These are phyloP conservation scores for Candida quercuum DNA, from an alignment of 805 yeast species.

Conservation along the genomic window DNA sequence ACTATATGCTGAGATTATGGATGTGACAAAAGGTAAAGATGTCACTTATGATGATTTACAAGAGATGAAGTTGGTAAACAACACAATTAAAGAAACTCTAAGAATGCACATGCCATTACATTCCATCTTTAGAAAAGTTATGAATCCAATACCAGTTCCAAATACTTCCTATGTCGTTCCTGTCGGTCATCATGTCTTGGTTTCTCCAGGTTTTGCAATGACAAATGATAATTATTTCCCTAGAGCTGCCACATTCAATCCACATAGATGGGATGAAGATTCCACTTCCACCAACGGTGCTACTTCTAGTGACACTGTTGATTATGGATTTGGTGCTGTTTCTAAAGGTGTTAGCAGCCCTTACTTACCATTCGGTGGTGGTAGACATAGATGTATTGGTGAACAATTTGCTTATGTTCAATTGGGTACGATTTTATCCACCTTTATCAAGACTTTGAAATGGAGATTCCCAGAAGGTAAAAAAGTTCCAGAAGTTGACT, in stretches of 20 bases:
- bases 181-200: slow-evolving; percentile 81
- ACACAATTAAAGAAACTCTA: slow-evolving; percentile 85
- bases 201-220: slow-evolving; percentile 90
- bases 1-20: slow-evolving; percentile 66
- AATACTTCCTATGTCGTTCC: slow-evolving; percentile 80
- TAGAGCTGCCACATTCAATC: slow-evolving; percentile 63
- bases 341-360: slow-evolving; percentile 96
- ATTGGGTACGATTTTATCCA: slow-evolving; percentile 76
- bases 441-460: slow-evolving; percentile 67
- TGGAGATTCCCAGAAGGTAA: slow-evolving; percentile 64
- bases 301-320: slow-evolving; percentile 50
- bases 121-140: slow-evolving; percentile 90
- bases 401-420: slow-evolving; percentile 97
- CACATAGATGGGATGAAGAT: slow-evolving; percentile 77
- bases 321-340: slow-evolving; percentile 95
- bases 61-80: slow-evolving; percentile 75
- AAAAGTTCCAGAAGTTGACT: slow-evolving; percentile 64
- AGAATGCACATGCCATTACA: slow-evolving; percentile 96
- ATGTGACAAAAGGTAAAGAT: slow-evolving; percentile 55
- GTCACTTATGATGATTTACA: slow-evolving; percentile 79
- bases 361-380: slow-evolving; percentile 97
- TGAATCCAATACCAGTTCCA: slow-evolving; percentile 73
- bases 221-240: slow-evolving; percentile 76
- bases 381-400: slow-evolving; percentile 98
- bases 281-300: slow-evolving; percentile 7